A percentile compares a stretch with the other conserved stretches of the same genome.
These are phyloP conservation scores for Protoeuglena noctilucae DNA, from an alignment of 139 green algal species.

Conservation along the genomic window DNA sequence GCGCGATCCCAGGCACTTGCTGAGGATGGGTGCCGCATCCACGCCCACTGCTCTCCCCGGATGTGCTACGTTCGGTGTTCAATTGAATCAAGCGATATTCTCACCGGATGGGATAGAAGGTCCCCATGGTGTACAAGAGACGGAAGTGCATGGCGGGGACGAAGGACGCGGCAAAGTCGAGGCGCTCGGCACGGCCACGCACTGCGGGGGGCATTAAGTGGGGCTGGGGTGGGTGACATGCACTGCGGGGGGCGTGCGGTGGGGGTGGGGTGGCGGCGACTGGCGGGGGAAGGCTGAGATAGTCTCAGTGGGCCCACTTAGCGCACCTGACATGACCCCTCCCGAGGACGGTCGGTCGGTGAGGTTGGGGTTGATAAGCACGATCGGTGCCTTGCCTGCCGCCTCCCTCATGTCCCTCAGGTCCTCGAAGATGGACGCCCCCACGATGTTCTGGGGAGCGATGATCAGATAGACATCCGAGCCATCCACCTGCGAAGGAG, in stretches of 20 bases:
- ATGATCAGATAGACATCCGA: constrained; percentile 27
- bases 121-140: constrained; percentile 26
- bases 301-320: neutral
- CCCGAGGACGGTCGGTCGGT: constrained; percentile 28
- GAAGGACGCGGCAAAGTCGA: constrained; percentile 31
- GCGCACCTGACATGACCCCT: constrained; percentile 29
- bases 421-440: constrained; percentile 38
- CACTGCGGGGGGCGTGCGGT: neutral
- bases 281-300: neutral
- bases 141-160: constrained; percentile 36
- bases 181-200: constrained; percentile 11
- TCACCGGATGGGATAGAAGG: constrained; percentile 45
- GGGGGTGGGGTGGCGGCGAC: constrained; percentile 11
- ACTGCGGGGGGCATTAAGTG: too few relatives aligned
- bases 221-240: too few relatives aligned
- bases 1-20: too few relatives aligned
- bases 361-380: constrained; percentile 43
- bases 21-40: too few relatives aligned
- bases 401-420: constrained; percentile 24
- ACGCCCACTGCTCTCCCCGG: too few relatives aligned
- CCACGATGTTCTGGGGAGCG: constrained; percentile 45
- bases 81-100: too few relatives aligned
- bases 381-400: constrained; percentile 30
- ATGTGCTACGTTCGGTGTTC: too few relatives aligned
- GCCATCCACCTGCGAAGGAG: constrained; percentile 15